Base-by-base conservation (phyloP, 148 eudicot genomes). In the Pouteria glomerata region DNA sequence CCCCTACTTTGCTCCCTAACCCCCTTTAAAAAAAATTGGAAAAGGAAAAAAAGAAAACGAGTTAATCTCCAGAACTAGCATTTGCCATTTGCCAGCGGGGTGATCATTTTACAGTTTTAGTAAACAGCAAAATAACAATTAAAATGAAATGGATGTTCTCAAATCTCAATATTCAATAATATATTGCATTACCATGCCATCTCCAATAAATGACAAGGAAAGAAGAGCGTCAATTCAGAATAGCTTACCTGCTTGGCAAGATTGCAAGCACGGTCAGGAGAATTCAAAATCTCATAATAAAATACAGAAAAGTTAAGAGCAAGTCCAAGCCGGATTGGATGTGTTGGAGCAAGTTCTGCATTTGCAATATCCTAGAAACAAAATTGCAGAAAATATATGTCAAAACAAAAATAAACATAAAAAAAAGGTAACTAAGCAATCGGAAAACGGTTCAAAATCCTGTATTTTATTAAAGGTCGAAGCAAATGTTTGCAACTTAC, bases 261-360 rank as follows among this genome's bases (percentile, higher is more conserved):
- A 47, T 19, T 56, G 52, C 30, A 0, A 26, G 12, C 44, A 39
- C 23, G 52, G 50, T 37, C 56, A 26, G 67, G 35, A n/a, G 66
- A 63, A 23, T 63, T 63, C 45, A 63, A 16, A 42, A 63, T 63
- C 68, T 63, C 68, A 24, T 63, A 63, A 50, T 34, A 48, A n/a
- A n/a, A 57, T 13, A 72, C 45, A 55, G 57, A 51, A 24, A 69
- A 35, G 45, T 62, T 19, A 6, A 51, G 57, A 33, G 55, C 56
- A 63, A 53, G 60, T 18, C 14, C 51, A 81, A 66, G 63, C 51
- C 68, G 48, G 68, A 63, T 63, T n/a, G 68, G 68, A 41, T 63
- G 68, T 15, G 68, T 63, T 63, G 68, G 68, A 24, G 68, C 50
- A 63, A 63, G 68, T 23, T 63, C 68, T 4, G 68, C 50, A 26